phyloP scores from a whole-genome alignment of 345 rosid genomes.

The thale cress (Arabidopsis thaliana) region TAIR10.1 NC_003075.7:15090001-15090500 shows the following conservation, averaged over 20 bases:
- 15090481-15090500: conserved; percentile 78
- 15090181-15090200: conserved; percentile 54
- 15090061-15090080: conserved; percentile 1
- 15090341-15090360: conserved; percentile 58
- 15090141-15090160: conserved; percentile 8
- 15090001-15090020: conserved; percentile 2
- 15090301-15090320: conserved; percentile 73
- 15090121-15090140: conserved; percentile 27
- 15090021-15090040: conserved; percentile 9
- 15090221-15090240: conserved; percentile 47
- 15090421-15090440: conserved; percentile 49
- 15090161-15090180: conserved; percentile 62
- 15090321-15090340: conserved; percentile 81
- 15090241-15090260: conserved; percentile 69
- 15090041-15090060: neutral
- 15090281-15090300: conserved; percentile 69
- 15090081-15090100: neutral
- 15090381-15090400: conserved; percentile 13
- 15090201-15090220: conserved; percentile 63
- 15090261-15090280: conserved; percentile 70
- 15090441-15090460: conserved; percentile 59
- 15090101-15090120: conserved; percentile 2
- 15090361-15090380: conserved; percentile 43
- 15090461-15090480: conserved; percentile 73
- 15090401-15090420: conserved; percentile 19